A percentile compares a stretch with the other conserved stretches of the same genome.
phyloP scores from a whole-genome alignment of 78 protist species.

The Dictyostelium brefeldianum region DNA sequence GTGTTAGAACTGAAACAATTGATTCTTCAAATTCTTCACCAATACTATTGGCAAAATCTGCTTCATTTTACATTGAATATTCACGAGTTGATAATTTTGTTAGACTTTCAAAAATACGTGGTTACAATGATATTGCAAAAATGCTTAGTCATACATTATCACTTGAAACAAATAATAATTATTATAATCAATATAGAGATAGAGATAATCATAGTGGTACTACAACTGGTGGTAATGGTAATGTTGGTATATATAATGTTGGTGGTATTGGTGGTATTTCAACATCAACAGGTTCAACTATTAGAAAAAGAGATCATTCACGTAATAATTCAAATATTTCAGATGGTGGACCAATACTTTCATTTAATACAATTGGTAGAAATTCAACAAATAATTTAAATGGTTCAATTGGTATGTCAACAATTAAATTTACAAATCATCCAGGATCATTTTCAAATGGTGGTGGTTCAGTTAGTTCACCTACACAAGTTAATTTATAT shows the following conservation, averaged over 20 bases:
- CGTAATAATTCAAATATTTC: constrained; percentile 6
- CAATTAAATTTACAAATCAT: neutral
- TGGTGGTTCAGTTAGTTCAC: too few species aligned
- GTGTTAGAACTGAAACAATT: constrained; percentile 32
- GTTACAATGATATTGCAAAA: constrained; percentile 18
- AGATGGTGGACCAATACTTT: neutral
- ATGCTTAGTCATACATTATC: neutral
- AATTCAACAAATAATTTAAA: too few species aligned
- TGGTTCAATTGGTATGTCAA: neutral
- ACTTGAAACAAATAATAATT: neutral
- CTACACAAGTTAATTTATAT: neutral
- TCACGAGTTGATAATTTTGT: neutral
- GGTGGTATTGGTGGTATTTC: neutral
- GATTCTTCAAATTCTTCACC: constrained; percentile 10
- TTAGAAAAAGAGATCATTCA: neutral
- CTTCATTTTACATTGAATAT: neutral
- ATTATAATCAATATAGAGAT: neutral
- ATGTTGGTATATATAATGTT: too few species aligned
- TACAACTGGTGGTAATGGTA: neutral
- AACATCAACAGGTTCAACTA: neutral
- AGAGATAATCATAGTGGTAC: neutral
- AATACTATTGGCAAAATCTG: neutral
- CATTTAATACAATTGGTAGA: too few species aligned
- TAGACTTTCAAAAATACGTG: neutral
- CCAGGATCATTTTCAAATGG: neutral